Percentiles rank a stretch among this genome's conserved stretches.
phyloP scores from a whole-genome alignment of 129 eudicot species.

The Helichrysum umbraculigerum region DNA sequence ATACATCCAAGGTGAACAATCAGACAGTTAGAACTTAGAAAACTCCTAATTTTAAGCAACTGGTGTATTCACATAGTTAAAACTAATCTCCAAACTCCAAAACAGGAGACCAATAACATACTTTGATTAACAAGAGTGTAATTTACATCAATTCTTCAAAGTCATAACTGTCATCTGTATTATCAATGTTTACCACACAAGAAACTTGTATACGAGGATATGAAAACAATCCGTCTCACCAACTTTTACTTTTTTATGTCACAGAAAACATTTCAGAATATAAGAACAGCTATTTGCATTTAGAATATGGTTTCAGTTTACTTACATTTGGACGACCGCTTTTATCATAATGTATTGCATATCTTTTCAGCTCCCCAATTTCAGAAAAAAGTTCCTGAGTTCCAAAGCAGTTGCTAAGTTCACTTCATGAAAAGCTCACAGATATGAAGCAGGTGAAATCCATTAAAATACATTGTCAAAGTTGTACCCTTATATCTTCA shows the following conservation, averaged over 20 bases:
- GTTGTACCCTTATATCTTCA: constrained; percentile 95
- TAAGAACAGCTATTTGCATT: background rate
- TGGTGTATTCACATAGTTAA: background rate
- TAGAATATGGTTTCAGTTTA: background rate
- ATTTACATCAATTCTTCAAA: too few relatives aligned
- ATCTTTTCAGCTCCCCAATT: constrained; percentile 88
- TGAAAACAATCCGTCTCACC: background rate
- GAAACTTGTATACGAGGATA: background rate
- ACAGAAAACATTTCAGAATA: too few relatives aligned
- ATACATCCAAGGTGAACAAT: too few relatives aligned
- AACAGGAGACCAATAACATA: too few relatives aligned
- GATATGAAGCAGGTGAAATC: constrained; percentile 5
- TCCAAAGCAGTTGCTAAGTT: constrained; percentile 36
- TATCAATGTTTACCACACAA: background rate
- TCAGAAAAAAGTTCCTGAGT: constrained; percentile 88
- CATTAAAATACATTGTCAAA: constrained; percentile 32
- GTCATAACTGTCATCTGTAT: background rate
- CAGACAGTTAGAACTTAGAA: background rate
- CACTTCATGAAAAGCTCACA: constrained; percentile 29
- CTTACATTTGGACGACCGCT: constrained; percentile 91
- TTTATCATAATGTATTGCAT: constrained; percentile 88
- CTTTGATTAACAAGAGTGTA: too few relatives aligned
- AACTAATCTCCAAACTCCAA: background rate
- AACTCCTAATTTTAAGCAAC: background rate
- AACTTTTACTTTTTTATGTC: background rate